A percentile compares a stretch with the other conserved stretches of the same genome.
Conservation (phyloP, 2,329 filamentous ascomycete genomes). For the Pseudocercospora crystallina region DNA sequence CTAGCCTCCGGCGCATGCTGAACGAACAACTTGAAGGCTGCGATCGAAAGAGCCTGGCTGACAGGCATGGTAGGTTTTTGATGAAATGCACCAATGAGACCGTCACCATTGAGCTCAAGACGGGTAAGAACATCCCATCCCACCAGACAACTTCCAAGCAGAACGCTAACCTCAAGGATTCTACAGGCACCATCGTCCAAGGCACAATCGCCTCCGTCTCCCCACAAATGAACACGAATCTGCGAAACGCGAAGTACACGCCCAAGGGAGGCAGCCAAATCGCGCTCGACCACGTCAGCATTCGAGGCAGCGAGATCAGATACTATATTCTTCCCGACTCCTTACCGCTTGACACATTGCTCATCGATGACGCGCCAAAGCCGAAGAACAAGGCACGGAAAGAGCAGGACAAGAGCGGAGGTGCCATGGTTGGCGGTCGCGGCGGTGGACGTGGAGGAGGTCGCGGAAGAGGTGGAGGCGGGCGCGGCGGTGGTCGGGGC, state of each 20-base stretch:
- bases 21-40: constrained; percentile 47
- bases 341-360: constrained; percentile 87
- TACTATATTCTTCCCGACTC: constrained; percentile 97
- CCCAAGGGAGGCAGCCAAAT: constrained; percentile 82
- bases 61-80: constrained; percentile 68
- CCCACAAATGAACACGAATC: constrained; percentile 96
- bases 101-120: constrained; percentile 97
- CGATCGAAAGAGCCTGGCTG: constrained; percentile 37
- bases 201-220: constrained; percentile 96
- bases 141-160: not conserved
- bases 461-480: constrained; percentile 39
- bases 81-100: constrained; percentile 99
- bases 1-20: constrained; percentile 42
- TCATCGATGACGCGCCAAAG: constrained; percentile 96
- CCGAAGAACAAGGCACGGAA: constrained; percentile 99
- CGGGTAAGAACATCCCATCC: constrained; percentile 60
- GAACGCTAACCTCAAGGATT: not conserved
- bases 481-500: constrained; percentile 39
- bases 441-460: constrained; percentile 51
- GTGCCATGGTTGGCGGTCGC: constrained; percentile 41
- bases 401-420: constrained; percentile 58
- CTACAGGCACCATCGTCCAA: constrained; percentile 83
- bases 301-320: constrained; percentile 91
- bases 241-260: constrained; percentile 97
- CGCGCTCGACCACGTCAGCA: constrained; percentile 90